Base-by-base conservation (phyloP, 768 basidiomycete genomes). In the Nidula microcarpa region DNA sequence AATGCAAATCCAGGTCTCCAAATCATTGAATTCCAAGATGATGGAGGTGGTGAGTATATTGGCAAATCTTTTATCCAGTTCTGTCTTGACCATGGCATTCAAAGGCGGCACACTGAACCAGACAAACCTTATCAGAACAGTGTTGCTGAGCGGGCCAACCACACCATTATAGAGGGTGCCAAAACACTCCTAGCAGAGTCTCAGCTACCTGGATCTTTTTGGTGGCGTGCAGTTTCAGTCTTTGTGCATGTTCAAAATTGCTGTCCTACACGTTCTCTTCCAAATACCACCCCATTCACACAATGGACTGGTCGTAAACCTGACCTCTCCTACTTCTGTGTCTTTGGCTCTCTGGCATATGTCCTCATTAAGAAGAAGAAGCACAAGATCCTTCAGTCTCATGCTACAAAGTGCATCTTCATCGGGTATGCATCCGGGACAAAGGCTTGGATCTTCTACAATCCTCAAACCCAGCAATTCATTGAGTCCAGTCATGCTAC, bases 261-360 rank as follows among this genome's bases (percentile, higher is more conserved):
- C 39, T 41, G 39, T 16, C 39, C 5, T 5, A 41, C 39, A 13
- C 3, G 39, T 41, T 16, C 39, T 41, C 39, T 41, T 41, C 39
- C 39, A 41, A 41, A 41, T 41, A 41, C 39, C 11, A 41, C 39
- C 11, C 39, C 39, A 41, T 41, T 41, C 16, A 41, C 16, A 41
- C 39, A 41, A 41, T 41, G 39, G 39, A 41, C 39, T 41, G 5
- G 39, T 16, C 39, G 6, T 11, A 41, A 16, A 16, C 39, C 39
- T 41, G 39, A 41, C 16, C 39, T 41, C 16, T 41, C 39, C 16
- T 41, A 67, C 51, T 58, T 73, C 35, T 57, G 64, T 7, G 59
- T 68, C 1, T 74, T 68, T 52, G 70, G 74, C 1, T 71, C 68
- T 48, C 50, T 57, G 16, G 66, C 68, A 11, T 73, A 70, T 59